These are phyloP conservation scores for Zygosaccharomyces sapae DNA, from an alignment of 1,139 yeast genomes.

Conservation along the genomic window DNA sequence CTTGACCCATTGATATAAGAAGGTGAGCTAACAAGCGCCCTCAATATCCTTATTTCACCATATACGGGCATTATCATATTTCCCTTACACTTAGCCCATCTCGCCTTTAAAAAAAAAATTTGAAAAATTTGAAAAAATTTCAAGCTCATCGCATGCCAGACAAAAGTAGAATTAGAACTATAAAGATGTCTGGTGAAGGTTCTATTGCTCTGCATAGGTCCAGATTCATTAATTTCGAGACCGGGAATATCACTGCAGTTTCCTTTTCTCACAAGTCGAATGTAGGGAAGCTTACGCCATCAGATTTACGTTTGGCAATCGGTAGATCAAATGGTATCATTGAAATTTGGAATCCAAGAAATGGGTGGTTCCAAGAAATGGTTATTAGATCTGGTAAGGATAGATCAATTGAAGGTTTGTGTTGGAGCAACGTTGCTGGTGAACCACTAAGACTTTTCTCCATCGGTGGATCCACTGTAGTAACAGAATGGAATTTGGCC, in stretches of 20 bases:
- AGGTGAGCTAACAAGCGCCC: background rate
- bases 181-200: conserved; percentile 11
- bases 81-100: background rate
- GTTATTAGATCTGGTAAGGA: conserved; percentile 77
- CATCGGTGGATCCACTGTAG: conserved; percentile 85
- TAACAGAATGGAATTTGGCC: conserved; percentile 88
- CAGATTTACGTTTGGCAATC: conserved; percentile 73
- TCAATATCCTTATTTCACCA: background rate
- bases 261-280: conserved; percentile 69
- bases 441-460: conserved; percentile 71
- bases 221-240: conserved; percentile 84
- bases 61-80: background rate
- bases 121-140: conserved; percentile 13
- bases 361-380: conserved; percentile 53
- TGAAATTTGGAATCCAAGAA: conserved; percentile 91
- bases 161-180: background rate
- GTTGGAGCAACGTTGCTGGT: conserved; percentile 59
- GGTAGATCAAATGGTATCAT: conserved; percentile 94
- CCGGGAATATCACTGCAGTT: conserved; percentile 78
- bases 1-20: background rate
- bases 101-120: conserved; percentile 7
- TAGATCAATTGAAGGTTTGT: conserved; percentile 82
- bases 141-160: conserved; percentile 17
- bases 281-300: conserved; percentile 47
- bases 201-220: conserved; percentile 63